Evolutionary conservation across 1,139 yeast genomes (phyloP).

Genomic region (Pneumocystis wakefieldiae): DNA sequence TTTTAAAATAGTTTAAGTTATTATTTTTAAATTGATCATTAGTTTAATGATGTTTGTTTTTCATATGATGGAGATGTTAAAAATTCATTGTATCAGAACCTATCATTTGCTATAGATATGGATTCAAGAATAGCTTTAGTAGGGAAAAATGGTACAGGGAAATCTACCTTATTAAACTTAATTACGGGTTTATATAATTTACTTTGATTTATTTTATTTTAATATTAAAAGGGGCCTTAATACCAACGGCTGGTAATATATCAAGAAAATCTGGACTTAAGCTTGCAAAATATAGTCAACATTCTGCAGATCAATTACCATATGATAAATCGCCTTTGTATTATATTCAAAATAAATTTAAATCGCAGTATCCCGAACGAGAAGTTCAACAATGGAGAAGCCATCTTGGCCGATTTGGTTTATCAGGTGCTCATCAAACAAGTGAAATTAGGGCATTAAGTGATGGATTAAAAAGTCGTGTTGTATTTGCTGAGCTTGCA

Average conservation of each 20-base stretch:
- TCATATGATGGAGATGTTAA: slow-evolving; percentile 78
- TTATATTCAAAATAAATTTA: slow-evolving; percentile 61
- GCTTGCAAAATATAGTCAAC: slow-evolving; percentile 97
- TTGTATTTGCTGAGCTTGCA: slow-evolving; percentile 90
- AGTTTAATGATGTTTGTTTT: slow-evolving; percentile 35
- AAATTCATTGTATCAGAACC: slow-evolving; percentile 74
- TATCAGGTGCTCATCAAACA: slow-evolving; percentile 97
- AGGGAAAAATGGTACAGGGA: slow-evolving; percentile 92
- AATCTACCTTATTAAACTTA: slow-evolving; percentile 83
- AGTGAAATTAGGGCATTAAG: slow-evolving; percentile 96
- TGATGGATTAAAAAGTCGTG: slow-evolving; percentile 98
- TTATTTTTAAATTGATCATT: slow-evolving; percentile 26
- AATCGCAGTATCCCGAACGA: slow-evolving; percentile 58
- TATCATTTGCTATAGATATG: slow-evolving; percentile 98
- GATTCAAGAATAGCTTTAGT: slow-evolving; percentile 96
- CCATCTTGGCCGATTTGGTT: slow-evolving; percentile 94
- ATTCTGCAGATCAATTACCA: slow-evolving; percentile 95
- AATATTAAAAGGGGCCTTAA: not conserved
- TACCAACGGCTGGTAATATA: slow-evolving; percentile 61
- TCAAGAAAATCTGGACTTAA: slow-evolving; percentile 95
- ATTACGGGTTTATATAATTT: slow-evolving; percentile 91
- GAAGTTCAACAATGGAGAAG: slow-evolving; percentile 98
- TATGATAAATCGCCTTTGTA: slow-evolving; percentile 88
- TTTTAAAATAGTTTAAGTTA: slow-evolving; percentile 45
- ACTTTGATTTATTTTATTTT: slow-evolving; percentile 22